Percentiles rank a stretch among this genome's conserved stretches.
Evolutionary conservation across 1,139 yeast genomes (phyloP).

Genomic region (Kurtzmaniella quercitrusa): DNA sequence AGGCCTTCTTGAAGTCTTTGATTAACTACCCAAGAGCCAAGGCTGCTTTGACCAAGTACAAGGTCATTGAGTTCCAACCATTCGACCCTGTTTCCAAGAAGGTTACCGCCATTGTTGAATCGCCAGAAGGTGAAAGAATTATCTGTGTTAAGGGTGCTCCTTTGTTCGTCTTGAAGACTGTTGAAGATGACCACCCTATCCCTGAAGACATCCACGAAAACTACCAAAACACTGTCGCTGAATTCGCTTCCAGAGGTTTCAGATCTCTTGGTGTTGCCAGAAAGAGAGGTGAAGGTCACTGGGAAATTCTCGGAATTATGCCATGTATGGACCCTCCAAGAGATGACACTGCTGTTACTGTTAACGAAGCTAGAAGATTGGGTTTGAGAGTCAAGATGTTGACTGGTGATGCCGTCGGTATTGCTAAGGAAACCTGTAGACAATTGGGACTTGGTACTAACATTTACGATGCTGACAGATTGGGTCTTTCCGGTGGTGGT

Average conservation of each 20-base stretch:
- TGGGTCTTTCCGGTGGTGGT: constrained; percentile 95
- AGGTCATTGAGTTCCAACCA: constrained; percentile 93
- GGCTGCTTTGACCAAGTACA: constrained; percentile 92
- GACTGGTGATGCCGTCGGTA: constrained; percentile 99
- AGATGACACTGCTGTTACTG: constrained; percentile 96
- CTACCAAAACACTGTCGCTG: constrained; percentile 96
- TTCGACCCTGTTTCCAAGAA: constrained; percentile 97
- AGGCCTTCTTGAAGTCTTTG: constrained; percentile 93
- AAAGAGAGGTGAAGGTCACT: constrained; percentile 98
- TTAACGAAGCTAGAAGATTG: constrained; percentile 84
- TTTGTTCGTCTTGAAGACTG: constrained; percentile 89
- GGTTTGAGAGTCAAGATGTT: constrained; percentile 97
- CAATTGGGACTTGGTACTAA: constrained; percentile 95
- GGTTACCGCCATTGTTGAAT: constrained; percentile 90
- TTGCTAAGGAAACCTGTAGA: constrained; percentile 98
- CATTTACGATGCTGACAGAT: constrained; percentile 96
- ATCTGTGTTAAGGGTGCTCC: constrained; percentile 99
- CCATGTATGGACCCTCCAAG: constrained; percentile 99
- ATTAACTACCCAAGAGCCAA: constrained; percentile 87
- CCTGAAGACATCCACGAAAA: constrained; percentile 93
- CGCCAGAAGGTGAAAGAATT: constrained; percentile 95
- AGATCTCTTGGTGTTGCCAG: constrained; percentile 98
- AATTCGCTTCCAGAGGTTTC: constrained; percentile 98
- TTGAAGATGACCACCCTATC: constrained; percentile 94
- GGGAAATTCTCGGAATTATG: constrained; percentile 97